phyloP scores from a whole-genome alignment of 2,329 filamentous ascomycete species.

The Aureobasidium sp. region DNA sequence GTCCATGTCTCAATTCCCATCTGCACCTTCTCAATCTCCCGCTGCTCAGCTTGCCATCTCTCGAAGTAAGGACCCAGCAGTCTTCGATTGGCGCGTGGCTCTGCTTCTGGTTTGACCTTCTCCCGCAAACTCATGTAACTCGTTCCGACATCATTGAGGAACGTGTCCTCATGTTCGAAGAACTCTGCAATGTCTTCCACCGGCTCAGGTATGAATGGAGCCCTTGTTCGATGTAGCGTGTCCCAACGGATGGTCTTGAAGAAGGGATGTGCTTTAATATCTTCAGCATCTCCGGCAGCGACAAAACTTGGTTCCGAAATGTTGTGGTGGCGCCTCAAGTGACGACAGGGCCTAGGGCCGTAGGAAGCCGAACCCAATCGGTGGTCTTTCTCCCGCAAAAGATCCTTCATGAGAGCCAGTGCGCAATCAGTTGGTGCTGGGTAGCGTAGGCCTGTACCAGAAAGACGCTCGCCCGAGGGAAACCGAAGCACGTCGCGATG shows the following conservation, averaged over 20 bases:
- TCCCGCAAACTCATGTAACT: conserved; percentile 22
- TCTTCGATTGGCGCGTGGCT: neutral
- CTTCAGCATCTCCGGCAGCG: conserved; percentile 74
- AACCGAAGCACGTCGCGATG: conserved; percentile 66
- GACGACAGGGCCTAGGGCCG: conserved; percentile 18
- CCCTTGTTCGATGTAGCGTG: conserved; percentile 59
- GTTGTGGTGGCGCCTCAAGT: conserved; percentile 15
- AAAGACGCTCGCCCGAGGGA: conserved; percentile 49
- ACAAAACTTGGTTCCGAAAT: conserved; percentile 48
- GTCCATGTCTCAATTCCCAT: conserved; percentile 26
- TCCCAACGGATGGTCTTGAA: conserved; percentile 77
- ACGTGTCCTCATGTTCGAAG: conserved; percentile 75
- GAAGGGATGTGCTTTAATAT: conserved; percentile 85
- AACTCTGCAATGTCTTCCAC: conserved; percentile 61
- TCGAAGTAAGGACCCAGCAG: conserved; percentile 20
- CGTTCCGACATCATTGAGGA: conserved; percentile 37
- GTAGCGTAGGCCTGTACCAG: conserved; percentile 45
- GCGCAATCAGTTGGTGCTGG: conserved; percentile 59
- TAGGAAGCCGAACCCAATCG: neutral
- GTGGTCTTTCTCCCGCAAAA: conserved; percentile 47
- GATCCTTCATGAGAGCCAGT: conserved; percentile 65
- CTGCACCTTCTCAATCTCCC: conserved; percentile 24
- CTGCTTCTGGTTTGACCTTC: conserved; percentile 18
- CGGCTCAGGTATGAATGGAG: conserved; percentile 75
- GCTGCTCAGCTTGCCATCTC: conserved; percentile 22